phyloP scores from a whole-genome alignment of 495 filamentous ascomycete species.

The Lichenothelia convexa region DNA sequence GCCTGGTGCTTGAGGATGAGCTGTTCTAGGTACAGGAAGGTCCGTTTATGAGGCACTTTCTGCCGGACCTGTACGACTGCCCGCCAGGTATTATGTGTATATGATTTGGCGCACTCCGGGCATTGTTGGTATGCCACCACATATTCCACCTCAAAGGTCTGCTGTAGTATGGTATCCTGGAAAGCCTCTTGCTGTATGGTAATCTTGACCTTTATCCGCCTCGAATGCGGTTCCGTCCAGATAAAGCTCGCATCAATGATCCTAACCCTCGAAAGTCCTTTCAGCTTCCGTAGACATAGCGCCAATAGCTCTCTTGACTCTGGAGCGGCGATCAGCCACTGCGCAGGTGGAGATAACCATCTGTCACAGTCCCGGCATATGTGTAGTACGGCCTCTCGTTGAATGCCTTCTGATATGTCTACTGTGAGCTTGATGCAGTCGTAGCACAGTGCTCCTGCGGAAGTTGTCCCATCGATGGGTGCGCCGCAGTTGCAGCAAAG shows the following conservation, averaged over 20 bases:
- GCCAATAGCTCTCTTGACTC: constrained; percentile 85
- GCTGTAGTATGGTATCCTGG: constrained; percentile 65
- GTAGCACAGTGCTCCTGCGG: constrained; percentile 75
- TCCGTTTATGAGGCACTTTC: constrained; percentile 92
- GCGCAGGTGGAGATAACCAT: constrained; percentile 74
- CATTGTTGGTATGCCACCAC: constrained; percentile 80
- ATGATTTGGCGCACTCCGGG: constrained; percentile 81
- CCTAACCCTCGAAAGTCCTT: constrained; percentile 65
- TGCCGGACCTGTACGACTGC: constrained; percentile 85
- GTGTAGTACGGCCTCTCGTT: constrained; percentile 64
- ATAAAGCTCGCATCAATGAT: constrained; percentile 93
- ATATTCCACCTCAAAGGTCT: constrained; percentile 87
- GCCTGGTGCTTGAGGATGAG: constrained; percentile 85
- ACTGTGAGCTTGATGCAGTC: constrained; percentile 87
- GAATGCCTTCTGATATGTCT: constrained; percentile 86
- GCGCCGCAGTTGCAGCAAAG: constrained; percentile 91
- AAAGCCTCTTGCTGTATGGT: constrained; percentile 70
- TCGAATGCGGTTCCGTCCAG: constrained; percentile 94
- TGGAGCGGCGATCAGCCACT: constrained; percentile 63
- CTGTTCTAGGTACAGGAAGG: constrained; percentile 92
- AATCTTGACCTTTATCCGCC: constrained; percentile 78
- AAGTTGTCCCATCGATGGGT: constrained; percentile 76
- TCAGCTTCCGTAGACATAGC: constrained; percentile 65
- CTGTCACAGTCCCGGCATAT: constrained; percentile 82
- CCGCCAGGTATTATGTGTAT: constrained; percentile 78